These are phyloP conservation scores for Novakomyces olei DNA, from an alignment of 805 yeast genomes.

Conservation along the genomic window DNA sequence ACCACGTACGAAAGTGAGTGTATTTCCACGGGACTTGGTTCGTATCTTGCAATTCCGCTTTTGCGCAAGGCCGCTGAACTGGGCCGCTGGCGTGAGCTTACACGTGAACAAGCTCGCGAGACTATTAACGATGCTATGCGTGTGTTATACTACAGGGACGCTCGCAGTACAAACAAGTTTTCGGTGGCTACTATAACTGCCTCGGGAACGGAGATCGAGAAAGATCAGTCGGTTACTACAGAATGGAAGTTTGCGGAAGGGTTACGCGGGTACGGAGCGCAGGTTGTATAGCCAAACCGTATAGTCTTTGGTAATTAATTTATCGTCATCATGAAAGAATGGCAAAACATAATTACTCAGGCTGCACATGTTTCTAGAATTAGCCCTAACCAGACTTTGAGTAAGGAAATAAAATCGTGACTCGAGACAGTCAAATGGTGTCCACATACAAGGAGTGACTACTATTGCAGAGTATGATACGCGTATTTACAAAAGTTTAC, in stretches of 20 bases:
- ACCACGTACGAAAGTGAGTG: conserved; percentile 75
- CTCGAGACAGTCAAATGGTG: too few species aligned
- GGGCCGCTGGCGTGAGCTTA: conserved; percentile 25
- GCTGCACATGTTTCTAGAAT: too few species aligned
- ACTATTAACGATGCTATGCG: conserved; percentile 77
- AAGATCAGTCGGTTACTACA: conserved; percentile 45
- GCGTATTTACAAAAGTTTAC: too few species aligned
- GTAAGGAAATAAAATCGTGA: too few species aligned
- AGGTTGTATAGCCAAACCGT: too few species aligned
- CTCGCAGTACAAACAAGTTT: conserved; percentile 74
- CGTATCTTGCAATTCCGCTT: conserved; percentile 80
- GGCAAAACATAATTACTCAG: too few species aligned
- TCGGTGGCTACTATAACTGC: conserved; percentile 54
- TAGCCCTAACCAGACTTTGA: too few species aligned
- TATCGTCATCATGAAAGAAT: too few species aligned
- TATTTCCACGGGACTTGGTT: conserved; percentile 90
- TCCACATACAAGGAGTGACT: too few species aligned
- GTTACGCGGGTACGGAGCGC: conserved; percentile 78
- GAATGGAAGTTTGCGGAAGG: conserved; percentile 78
- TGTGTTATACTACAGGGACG: conserved; percentile 87
- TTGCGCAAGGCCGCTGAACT: conserved; percentile 49
- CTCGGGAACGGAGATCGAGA: conserved; percentile 30
- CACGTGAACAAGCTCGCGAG: conserved; percentile 52
- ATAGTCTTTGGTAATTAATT: too few species aligned
- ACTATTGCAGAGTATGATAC: too few species aligned